Evolutionary conservation across 768 basidiomycete species (phyloP).

Genomic region (Podaxis pistillaris): DNA sequence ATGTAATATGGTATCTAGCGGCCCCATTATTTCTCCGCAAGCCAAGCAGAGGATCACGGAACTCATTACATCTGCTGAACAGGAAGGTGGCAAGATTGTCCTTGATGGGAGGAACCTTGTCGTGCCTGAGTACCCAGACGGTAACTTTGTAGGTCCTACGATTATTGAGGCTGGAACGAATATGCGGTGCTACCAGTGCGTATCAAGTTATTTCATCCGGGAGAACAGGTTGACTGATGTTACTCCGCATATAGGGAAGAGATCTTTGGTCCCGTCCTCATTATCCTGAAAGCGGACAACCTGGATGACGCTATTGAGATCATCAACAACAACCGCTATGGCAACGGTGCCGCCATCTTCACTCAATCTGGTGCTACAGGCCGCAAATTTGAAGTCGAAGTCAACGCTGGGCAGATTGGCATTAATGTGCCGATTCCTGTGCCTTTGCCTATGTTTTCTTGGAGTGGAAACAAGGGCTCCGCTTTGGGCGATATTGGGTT

Average conservation of each 20-base stretch:
- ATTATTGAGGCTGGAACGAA: constrained; percentile 78
- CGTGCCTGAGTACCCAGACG: constrained; percentile 75
- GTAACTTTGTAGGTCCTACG: constrained; percentile 95
- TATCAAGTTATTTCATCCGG: constrained; percentile 6
- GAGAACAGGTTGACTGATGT: neutral
- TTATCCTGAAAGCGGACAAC: constrained; percentile 74
- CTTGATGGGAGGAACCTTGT: constrained; percentile 81
- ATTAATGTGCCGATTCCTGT: constrained; percentile 94
- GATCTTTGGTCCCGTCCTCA: constrained; percentile 91
- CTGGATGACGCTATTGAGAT: constrained; percentile 89
- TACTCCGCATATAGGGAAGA: constrained; percentile 59
- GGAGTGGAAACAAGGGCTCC: constrained; percentile 86
- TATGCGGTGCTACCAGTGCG: constrained; percentile 88
- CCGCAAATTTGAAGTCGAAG: constrained; percentile 83
- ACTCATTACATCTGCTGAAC: constrained; percentile 70
- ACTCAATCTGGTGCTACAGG: constrained; percentile 96
- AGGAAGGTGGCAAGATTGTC: constrained; percentile 82
- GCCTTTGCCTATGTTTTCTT: constrained; percentile 90
- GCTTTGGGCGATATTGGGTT: constrained; percentile 86
- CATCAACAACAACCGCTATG: constrained; percentile 87
- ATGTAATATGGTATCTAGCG: constrained; percentile 35
- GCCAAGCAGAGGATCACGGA: constrained; percentile 76
- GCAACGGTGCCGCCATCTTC: constrained; percentile 94
- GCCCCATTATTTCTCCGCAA: constrained; percentile 78
- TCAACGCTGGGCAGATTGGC: constrained; percentile 91